Percentiles rank a stretch among this genome's conserved stretches.
Evolutionary conservation across 2,329 filamentous ascomycete genomes (phyloP).

Genomic region (Teratosphaeria viscida): DNA sequence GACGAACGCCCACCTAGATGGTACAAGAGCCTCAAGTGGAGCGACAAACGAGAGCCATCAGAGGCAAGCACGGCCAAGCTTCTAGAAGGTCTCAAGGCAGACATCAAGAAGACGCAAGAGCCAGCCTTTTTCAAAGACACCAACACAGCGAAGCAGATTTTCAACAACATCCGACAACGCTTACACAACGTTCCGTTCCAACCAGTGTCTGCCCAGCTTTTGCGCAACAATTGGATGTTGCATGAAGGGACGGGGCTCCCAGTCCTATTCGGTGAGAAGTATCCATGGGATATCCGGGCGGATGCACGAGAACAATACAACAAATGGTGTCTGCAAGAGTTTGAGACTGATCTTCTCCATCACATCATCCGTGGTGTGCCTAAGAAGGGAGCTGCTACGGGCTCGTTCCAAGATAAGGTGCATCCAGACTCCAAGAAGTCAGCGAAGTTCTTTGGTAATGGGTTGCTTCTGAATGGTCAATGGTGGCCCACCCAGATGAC

Average conservation of each 20-base stretch:
- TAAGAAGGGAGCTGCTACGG: neutral
- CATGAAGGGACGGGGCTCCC: conserved; percentile 28
- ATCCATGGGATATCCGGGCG: conserved; percentile 37
- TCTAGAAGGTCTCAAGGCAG: conserved; percentile 2
- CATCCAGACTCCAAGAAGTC: neutral
- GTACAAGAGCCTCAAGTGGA: conserved; percentile 6
- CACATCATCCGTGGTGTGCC: conserved; percentile 28
- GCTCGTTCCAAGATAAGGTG: neutral
- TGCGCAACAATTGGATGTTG: conserved; percentile 29
- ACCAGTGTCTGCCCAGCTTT: conserved; percentile 20
- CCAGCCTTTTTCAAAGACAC: neutral
- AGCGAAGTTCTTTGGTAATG: conserved; percentile 30
- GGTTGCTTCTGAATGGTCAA: conserved; percentile 34
- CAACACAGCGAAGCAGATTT: neutral
- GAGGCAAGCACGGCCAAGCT: conserved; percentile 5
- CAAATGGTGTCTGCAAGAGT: conserved; percentile 34
- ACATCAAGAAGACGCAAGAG: conserved; percentile 2
- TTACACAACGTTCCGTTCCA: conserved; percentile 33
- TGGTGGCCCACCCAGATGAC: conserved; percentile 48
- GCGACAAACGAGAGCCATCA: conserved; percentile 1
- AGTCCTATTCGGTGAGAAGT: conserved; percentile 30
- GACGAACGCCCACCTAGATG: conserved; percentile 11
- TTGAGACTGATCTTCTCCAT: conserved; percentile 37
- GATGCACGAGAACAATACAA: conserved; percentile 38
- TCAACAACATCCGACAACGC: conserved; percentile 22